Evolutionary conservation across 2,329 filamentous ascomycete species (phyloP), one percentile per base, ranked within the genome.

Genomic region (Teratosphaeria epicoccoides): DNA sequence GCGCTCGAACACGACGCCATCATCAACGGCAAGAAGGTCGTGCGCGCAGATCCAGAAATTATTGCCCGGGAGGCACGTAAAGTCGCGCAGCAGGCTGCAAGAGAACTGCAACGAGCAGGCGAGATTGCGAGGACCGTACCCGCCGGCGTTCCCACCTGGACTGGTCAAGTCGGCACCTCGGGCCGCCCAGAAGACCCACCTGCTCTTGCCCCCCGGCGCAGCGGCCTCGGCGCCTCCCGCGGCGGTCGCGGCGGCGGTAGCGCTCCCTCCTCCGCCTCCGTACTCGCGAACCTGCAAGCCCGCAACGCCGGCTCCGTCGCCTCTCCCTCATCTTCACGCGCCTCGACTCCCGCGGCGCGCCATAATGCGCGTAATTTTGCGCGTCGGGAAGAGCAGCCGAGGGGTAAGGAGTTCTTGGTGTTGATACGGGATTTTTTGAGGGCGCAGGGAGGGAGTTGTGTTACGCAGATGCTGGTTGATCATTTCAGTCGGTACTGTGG

Each of bases 1-100:
- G 88, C 90, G 0, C 80, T 96, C 44, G 88, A 96, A 61, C 93
- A 98, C 65, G 93, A 97, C 59, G 81, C 88, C 49, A 95, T 97
- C 61, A 80, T 97, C 50, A 87, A 84, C 59, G 85, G 85, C 37
- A 85, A 82, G 59, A 82, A 82, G 29, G 55, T 59, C 17, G 73
- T 87, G 17, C 78, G 82, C 55, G 86, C 88, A 0, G 87, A 95
- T 62, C 82, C 83, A 4, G 79, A 79, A 23, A 84, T 95, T 58
- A 82, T 96, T 46, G 84, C 88, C 59, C 80, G 82, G 9, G 89
- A 96, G 69, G 91, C 91, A 0, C 84, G 85, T 61, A 80, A 82
- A 33, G 81, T 94, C 2, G 90, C 89, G 2, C 81, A 84, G 0
- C 76, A 86, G 62, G 90, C 91, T 1, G 88, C 88, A 0, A 79